Evolutionary conservation across 345 rosid genomes (phyloP).

Genomic region (Sonneratia caseolaris): DNA sequence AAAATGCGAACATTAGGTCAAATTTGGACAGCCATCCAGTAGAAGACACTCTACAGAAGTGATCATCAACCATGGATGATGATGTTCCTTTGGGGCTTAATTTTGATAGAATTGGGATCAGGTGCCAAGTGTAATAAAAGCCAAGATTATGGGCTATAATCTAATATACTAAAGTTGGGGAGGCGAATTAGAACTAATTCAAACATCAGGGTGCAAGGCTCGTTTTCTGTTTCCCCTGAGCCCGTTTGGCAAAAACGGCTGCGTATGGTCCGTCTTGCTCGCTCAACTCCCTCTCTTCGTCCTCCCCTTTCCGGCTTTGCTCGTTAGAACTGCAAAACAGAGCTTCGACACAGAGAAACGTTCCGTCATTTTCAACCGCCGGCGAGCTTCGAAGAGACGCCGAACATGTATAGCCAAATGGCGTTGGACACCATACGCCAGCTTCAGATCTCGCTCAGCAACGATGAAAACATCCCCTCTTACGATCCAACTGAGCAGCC

Average conservation of each 20-base stretch:
- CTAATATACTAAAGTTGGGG: not conserved
- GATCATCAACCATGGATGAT: too few species aligned
- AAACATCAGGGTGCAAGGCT: not conserved
- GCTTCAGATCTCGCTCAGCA: slow-evolving; percentile 54
- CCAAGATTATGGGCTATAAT: not conserved
- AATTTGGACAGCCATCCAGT: too few species aligned
- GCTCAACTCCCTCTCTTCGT: too few species aligned
- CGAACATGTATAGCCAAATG: slow-evolving; percentile 42
- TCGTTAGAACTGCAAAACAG: too few species aligned
- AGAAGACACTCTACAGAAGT: too few species aligned
- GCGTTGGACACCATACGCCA: slow-evolving; percentile 43
- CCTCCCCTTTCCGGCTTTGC: too few species aligned
- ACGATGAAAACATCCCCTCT: slow-evolving; percentile 42
- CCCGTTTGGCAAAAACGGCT: too few species aligned
- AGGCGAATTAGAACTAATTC: not conserved
- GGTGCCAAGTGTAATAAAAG: not conserved
- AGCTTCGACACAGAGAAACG: not conserved
- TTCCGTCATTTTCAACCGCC: not conserved
- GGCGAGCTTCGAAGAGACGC: not conserved
- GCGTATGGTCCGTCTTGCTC: too few species aligned
- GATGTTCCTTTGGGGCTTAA: not conserved
- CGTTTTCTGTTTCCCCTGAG: too few species aligned
- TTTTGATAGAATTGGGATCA: not conserved
- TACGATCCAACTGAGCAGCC: slow-evolving; percentile 37
- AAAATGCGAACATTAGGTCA: too few species aligned